Evolutionary conservation across 345 rosid genomes (phyloP).

Genomic region (Brassica nigra): DNA sequence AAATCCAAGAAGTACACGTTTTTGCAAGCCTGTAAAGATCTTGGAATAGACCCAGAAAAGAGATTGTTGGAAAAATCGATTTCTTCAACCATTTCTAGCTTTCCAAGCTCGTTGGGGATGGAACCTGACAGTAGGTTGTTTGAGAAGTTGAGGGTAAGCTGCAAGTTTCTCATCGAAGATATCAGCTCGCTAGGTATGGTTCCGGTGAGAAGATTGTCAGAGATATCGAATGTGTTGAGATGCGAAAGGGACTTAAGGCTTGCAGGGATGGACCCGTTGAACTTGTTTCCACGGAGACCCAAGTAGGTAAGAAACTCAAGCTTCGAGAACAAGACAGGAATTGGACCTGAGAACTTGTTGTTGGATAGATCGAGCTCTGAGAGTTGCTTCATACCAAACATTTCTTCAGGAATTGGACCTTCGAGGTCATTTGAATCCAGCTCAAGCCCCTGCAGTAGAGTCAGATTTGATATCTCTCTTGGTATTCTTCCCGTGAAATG

Average conservation of each 20-base stretch:
- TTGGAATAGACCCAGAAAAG: slow-evolving; percentile 68
- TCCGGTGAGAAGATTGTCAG: slow-evolving; percentile 69
- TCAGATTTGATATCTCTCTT: slow-evolving; percentile 58
- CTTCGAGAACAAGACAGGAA: slow-evolving; percentile 54
- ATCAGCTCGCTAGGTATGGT: slow-evolving; percentile 51
- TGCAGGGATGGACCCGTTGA: slow-evolving; percentile 71
- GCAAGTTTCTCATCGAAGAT: slow-evolving; percentile 51
- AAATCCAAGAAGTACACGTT: slow-evolving; percentile 72
- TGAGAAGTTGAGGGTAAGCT: slow-evolving; percentile 69
- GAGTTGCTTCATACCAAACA: slow-evolving; percentile 59
- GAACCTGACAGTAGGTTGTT: slow-evolving; percentile 60
- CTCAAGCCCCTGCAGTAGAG: slow-evolving; percentile 67
- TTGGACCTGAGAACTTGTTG: slow-evolving; percentile 64
- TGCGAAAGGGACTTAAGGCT: slow-evolving; percentile 51
- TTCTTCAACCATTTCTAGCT: slow-evolving; percentile 63
- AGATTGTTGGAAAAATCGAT: slow-evolving; percentile 78
- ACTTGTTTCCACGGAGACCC: slow-evolving; percentile 59
- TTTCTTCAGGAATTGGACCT: slow-evolving; percentile 57
- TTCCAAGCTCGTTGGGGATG: slow-evolving; percentile 75
- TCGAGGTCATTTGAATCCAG: slow-evolving; percentile 54
- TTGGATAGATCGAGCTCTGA: slow-evolving; percentile 52
- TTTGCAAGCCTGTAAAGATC: slow-evolving; percentile 57
- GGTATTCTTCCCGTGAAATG: slow-evolving; percentile 64
- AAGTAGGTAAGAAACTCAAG: slow-evolving; percentile 61
- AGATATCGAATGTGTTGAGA: slow-evolving; percentile 65